Base-by-base conservation (phyloP, 2,329 filamentous ascomycete genomes). In the Claviceps lovelessii region DNA sequence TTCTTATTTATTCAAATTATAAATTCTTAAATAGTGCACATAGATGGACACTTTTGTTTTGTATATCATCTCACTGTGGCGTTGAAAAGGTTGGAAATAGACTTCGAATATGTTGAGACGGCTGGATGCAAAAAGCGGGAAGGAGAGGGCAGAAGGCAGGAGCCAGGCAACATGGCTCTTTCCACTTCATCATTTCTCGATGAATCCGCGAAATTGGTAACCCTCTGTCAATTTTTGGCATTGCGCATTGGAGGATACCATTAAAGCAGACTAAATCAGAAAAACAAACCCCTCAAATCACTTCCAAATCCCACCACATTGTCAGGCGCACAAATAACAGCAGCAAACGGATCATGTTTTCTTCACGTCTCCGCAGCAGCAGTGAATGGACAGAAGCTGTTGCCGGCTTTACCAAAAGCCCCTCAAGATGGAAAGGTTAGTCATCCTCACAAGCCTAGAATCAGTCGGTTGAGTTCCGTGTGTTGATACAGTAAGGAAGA, bases 361-460 rank as follows among this genome's bases (percentile, higher is more conserved):
- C 68, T 51, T 66, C 69, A 5, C 70, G 68, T 5, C 61, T 76
- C 2, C 64, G 69, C 28, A 64, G 65, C 49, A 68, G 68, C 31
- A 58, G 63, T 6, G 63, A 65, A 33, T 76, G 71, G 72, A 62
- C 64, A 4, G 41, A 65, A 0, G 64, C 59, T 0, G 61, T 69
- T 2, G 55, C 65, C 2, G 52, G 63, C 3, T 61, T 73, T 4
- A 41, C 55, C 44, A 58, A 54, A 35, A 54, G 54, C 33, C 53
- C 51, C 31, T 42, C 52, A n/a, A 50, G 52, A 31, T 65, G 67
- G 62, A 63, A 62, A 61, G 65, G 66, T 39, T 4, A 19, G 47
- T 39, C n/a, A 35, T 31, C n/a, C 19, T 28, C 42, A 35, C 33
- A 7, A 33, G 9, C 15, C 17, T 17, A 15, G 49, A 39, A 41